A percentile compares a stretch with the other conserved stretches of the same genome.
phyloP scores from a whole-genome alignment of 2,329 filamentous ascomycete genomes.

The Phyllosticta citribraziliensis region DNA sequence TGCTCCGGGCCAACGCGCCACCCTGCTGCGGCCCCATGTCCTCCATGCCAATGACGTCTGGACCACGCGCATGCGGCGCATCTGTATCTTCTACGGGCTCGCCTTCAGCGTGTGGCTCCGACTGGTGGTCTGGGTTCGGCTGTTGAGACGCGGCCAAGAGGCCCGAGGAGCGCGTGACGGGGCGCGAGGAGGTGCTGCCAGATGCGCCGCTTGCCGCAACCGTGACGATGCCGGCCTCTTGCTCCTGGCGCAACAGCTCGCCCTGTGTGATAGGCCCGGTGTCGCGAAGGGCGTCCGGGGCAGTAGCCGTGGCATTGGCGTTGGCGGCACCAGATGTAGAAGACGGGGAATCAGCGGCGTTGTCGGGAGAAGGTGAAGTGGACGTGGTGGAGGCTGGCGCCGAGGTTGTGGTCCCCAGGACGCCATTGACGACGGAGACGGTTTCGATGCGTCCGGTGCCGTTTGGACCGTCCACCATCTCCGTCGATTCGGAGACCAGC shows the following conservation, averaged over 20 bases:
- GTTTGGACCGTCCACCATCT: slow-evolving; percentile 73
- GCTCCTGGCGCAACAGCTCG: slow-evolving; percentile 76
- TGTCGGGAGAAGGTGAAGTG: not conserved
- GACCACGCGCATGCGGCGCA: slow-evolving; percentile 69
- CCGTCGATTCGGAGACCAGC: slow-evolving; percentile 62
- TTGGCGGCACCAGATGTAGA: not conserved
- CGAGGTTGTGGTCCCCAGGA: slow-evolving; percentile 42
- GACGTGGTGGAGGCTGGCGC: slow-evolving; percentile 1
- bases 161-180: slow-evolving; percentile 10
- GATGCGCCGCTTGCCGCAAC: slow-evolving; percentile 36
- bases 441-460: slow-evolving; percentile 72
- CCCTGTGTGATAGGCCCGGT: slow-evolving; percentile 60
- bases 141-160: not conserved
- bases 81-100: slow-evolving; percentile 38
- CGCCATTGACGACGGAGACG: slow-evolving; percentile 66
- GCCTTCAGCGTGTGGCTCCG: not conserved
- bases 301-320: not conserved
- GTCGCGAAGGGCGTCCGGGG: slow-evolving; percentile 22
- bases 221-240: slow-evolving; percentile 70
- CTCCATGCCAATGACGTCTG: slow-evolving; percentile 72
- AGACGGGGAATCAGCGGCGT: not conserved
- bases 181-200: slow-evolving; percentile 12
- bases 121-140: slow-evolving; percentile 9
- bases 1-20: not conserved
- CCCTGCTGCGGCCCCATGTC: slow-evolving; percentile 69